Base-by-base conservation (phyloP, 2,329 filamentous ascomycete genomes). In the Colletotrichum euphorbiae region DNA sequence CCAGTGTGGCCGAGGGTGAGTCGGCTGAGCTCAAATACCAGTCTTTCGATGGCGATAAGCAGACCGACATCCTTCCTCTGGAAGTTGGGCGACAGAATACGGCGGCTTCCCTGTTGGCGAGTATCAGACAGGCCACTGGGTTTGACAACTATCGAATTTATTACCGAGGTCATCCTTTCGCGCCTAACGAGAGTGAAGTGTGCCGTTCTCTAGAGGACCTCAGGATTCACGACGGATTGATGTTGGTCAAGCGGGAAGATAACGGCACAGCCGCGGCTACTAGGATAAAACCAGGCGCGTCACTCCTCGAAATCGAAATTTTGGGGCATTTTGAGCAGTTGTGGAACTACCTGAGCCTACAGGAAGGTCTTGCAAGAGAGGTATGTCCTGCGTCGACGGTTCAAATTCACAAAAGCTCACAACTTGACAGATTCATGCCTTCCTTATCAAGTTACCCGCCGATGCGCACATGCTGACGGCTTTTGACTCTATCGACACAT, bases 321-420 rank as follows among this genome's bases (percentile, higher is more conserved):
- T 82, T 96, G 72, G 86, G 89, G 65, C 92, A 97, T 77, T 97
- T 97, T 74, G 87, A 93, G 61, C 90, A 95, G 69, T 80, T 99
- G 24, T 97, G 96, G 85, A 87, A 89, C 48, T 91, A 95, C 74
- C 84, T 98, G 61, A 89, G 89, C 71, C 87, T 94, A 80, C 87
- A 92, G 50, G 90, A 94, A 67, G 83, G 81, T 56, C 81, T 93
- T 46, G 89, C 92, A 6, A 83, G 86, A 74, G 89, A 92, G 82
- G 90, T 91, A 82, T 72, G 79, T 68, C 36, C 12, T 42, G 5
- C 17, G 5, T 31, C 33, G 6, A 19, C 17, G 17, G 13, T 24
- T 21, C 3, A 38, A 21, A 13, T n/a, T 40, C 17, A n/a, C n/a
- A n/a, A 17, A 38, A 62, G 62, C 76, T 76, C 43, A 76, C 60